A percentile compares a stretch with the other conserved stretches of the same genome.
phyloP scores from a whole-genome alignment of 2,329 filamentous ascomycete species.

The Raffaelea ambrosiae region DNA sequence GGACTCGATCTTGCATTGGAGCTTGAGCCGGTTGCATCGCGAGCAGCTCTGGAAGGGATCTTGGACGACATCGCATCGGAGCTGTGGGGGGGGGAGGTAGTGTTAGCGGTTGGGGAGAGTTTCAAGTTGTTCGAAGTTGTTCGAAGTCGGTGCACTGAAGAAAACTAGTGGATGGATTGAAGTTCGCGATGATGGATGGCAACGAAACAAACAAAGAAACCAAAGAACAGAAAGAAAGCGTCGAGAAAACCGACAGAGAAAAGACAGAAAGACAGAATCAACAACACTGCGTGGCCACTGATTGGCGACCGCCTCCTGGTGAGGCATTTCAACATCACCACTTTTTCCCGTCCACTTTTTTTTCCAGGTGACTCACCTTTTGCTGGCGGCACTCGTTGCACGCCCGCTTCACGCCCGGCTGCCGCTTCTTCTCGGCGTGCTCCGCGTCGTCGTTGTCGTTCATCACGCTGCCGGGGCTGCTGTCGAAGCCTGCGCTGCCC shows the following conservation, averaged over 20 bases:
- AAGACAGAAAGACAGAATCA: background rate
- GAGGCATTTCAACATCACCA: too few species aligned
- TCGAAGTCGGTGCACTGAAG: too few species aligned
- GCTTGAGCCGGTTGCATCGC: constrained; percentile 68
- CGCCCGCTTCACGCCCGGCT: constrained; percentile 66
- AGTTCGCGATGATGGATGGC: too few species aligned
- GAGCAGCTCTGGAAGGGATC: constrained; percentile 72
- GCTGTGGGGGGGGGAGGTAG: too few species aligned
- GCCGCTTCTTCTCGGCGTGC: constrained; percentile 52
- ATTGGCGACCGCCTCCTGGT: too few species aligned
- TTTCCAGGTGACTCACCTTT: constrained; percentile 52
- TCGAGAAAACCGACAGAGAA: background rate
- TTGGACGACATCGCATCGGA: constrained; percentile 77
- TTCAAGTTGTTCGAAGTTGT: too few species aligned
- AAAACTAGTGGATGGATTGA: too few species aligned
- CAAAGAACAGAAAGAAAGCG: background rate
- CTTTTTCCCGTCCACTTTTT: too few species aligned
- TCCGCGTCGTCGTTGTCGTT: constrained; percentile 49
- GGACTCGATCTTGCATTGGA: constrained; percentile 78
- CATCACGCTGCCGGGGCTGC: constrained; percentile 49
- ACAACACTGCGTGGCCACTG: too few species aligned
- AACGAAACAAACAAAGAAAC: too few species aligned
- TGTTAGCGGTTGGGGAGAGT: background rate
- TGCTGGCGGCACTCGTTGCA: constrained; percentile 83
- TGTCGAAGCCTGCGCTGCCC: constrained; percentile 36